These are phyloP conservation scores for Ascochyta koolunga DNA, from an alignment of 2,329 filamentous ascomycete genomes.

Conservation along the genomic window DNA sequence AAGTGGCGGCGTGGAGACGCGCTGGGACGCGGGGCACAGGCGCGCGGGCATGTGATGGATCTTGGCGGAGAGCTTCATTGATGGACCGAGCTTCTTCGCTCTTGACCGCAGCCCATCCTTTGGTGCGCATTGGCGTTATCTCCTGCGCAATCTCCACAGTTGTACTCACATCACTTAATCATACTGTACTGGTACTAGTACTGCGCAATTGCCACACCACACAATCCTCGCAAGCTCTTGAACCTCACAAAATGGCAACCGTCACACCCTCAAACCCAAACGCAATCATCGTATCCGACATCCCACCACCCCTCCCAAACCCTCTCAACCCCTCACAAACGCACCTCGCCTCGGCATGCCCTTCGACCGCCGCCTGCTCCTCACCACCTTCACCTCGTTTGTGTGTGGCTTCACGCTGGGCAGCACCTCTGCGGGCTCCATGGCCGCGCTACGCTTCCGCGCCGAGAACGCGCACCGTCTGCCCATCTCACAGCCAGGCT, in stretches of 20 bases:
- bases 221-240: no score
- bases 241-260: slow-evolving; percentile 16
- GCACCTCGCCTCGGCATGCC: slow-evolving; percentile 64
- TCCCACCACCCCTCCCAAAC: slow-evolving; percentile 12
- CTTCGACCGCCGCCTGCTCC: slow-evolving; percentile 68
- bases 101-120: no score
- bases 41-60: slow-evolving; percentile 14
- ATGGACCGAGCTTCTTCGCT: slow-evolving; percentile 8
- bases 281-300: background rate
- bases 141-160: background rate
- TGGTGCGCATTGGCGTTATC: no score
- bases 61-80: slow-evolving; percentile 26
- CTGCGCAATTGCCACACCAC: no score
- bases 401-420: slow-evolving; percentile 74
- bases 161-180: background rate
- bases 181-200: background rate
- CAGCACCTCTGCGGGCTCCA: slow-evolving; percentile 72
- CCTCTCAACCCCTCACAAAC: slow-evolving; percentile 16
- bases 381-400: slow-evolving; percentile 69
- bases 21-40: slow-evolving; percentile 16
- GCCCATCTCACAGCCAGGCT: slow-evolving; percentile 79
- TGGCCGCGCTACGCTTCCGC: slow-evolving; percentile 81
- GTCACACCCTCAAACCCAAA: slow-evolving; percentile 12
- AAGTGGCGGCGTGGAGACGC: slow-evolving; percentile 4
- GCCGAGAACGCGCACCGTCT: slow-evolving; percentile 96